A percentile compares a stretch with the other conserved stretches of the same genome.
Conservation (phyloP, 805 yeast species). For the Cyberlindnera mrakii region DNA sequence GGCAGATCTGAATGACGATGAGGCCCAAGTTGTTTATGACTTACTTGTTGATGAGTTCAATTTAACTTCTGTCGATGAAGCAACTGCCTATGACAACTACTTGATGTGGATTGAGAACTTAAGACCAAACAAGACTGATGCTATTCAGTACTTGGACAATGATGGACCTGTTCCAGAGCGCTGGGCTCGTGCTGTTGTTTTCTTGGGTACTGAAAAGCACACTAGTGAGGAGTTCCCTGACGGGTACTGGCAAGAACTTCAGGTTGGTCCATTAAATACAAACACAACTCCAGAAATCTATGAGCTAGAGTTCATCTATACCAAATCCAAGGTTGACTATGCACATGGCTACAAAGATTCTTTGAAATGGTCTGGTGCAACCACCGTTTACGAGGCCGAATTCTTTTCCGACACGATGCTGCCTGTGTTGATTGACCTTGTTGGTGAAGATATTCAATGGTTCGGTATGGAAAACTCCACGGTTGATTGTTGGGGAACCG, state of each 20-base stretch:
- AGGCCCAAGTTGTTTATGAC: conserved; percentile 12
- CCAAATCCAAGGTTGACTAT: conserved; percentile 16
- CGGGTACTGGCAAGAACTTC: conserved; percentile 22
- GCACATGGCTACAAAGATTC: conserved; percentile 18
- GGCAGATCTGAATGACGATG: conserved; percentile 19
- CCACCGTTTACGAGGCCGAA: conserved; percentile 4
- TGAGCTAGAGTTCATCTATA: conserved; percentile 15
- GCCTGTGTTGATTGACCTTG: conserved; percentile 10
- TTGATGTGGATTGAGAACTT: conserved; percentile 20
- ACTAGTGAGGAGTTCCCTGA: conserved; percentile 17
- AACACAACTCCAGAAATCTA: conserved; percentile 7
- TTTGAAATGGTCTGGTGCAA: conserved; percentile 9
- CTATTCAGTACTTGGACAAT: conserved; percentile 17
- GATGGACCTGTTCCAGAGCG: conserved; percentile 18
- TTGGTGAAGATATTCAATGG: conserved; percentile 16
- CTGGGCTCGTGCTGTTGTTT: conserved; percentile 19
- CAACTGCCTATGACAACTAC: conserved; percentile 20
- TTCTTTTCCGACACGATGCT: conserved; percentile 8
- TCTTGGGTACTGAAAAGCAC: conserved; percentile 22
- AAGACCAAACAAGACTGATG: conserved; percentile 25
- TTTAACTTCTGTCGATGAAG: conserved; percentile 15
- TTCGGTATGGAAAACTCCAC: conserved; percentile 19
- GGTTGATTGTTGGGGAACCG: conserved; percentile 22
- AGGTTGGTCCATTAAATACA: conserved; percentile 20
- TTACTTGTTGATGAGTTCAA: conserved; percentile 12